Conservation (phyloP, 495 filamentous ascomycete species). For the Thermochaetoides thermophila region DNA sequence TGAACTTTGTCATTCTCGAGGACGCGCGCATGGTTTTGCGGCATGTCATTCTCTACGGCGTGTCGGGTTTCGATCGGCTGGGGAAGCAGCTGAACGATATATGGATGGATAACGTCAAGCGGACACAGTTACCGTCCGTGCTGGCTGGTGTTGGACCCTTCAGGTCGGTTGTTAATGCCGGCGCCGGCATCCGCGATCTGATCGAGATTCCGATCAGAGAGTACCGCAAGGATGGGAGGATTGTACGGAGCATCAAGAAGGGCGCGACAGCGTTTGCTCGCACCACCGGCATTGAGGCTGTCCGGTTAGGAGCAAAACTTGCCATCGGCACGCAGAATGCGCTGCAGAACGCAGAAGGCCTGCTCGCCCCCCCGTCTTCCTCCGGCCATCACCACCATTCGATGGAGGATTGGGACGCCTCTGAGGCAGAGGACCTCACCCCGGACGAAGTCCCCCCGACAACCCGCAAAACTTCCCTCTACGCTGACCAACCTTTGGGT, state of each 20-base stretch:
- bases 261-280: conserved; percentile 79
- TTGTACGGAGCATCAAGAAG: conserved; percentile 82
- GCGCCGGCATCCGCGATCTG: conserved; percentile 69
- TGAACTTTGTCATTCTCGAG: conserved; percentile 96
- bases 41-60: conserved; percentile 83
- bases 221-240: conserved; percentile 84
- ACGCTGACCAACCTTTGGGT: conserved; percentile 83
- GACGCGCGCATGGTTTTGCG: conserved; percentile 72
- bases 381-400: background rate
- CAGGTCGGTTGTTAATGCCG: conserved; percentile 77
- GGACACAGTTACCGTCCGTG: conserved; percentile 77
- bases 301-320: conserved; percentile 85
- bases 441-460: background rate
- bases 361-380: conserved; percentile 42
- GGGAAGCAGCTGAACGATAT: conserved; percentile 83
- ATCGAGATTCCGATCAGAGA: conserved; percentile 81
- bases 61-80: conserved; percentile 77
- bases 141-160: conserved; percentile 84
- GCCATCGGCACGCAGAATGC: conserved; percentile 89
- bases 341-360: conserved; percentile 72
- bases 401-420: conserved; percentile 45
- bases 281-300: conserved; percentile 80
- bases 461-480: conserved; percentile 62
- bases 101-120: conserved; percentile 91
- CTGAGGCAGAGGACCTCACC: conserved; percentile 45